These are phyloP conservation scores for Clitopilus hobsonii DNA, from an alignment of 768 basidiomycete species.

Conservation along the genomic window DNA sequence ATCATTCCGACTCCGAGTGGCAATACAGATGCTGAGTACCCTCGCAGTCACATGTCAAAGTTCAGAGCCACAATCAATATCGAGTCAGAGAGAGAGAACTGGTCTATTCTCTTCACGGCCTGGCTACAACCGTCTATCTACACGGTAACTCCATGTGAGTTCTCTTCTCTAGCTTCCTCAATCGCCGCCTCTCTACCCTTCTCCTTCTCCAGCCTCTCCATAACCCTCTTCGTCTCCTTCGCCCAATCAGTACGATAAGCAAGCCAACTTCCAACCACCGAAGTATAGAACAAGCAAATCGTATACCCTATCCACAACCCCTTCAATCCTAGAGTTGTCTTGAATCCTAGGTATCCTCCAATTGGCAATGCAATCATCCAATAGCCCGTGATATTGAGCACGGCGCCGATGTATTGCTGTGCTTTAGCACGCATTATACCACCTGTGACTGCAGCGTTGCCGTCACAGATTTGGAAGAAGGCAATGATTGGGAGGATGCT, in stretches of 20 bases:
- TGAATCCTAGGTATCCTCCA: not conserved
- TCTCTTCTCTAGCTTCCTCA: not conserved
- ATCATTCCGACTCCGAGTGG: no score
- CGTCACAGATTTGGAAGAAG: not conserved
- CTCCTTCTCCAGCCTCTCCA: not conserved
- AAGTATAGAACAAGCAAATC: not conserved
- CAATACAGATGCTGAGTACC: no score
- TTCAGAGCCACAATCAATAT: no score
- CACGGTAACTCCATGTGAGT: no score
- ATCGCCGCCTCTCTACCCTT: not conserved
- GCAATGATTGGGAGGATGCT: not conserved
- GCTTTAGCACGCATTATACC: not conserved
- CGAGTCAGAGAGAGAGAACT: no score
- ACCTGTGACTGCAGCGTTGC: not conserved
- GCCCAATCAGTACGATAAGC: not conserved
- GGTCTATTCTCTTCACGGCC: no score
- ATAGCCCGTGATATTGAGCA: not conserved
- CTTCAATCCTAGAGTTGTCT: not conserved
- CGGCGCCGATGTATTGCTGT: not conserved
- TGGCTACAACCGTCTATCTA: no score
- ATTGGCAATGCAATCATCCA: not conserved
- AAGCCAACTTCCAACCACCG: not conserved
- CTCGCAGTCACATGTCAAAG: no score
- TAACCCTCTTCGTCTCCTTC: not conserved
- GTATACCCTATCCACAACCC: not conserved